Evolutionary conservation across 2,329 filamentous ascomycete genomes (phyloP), one percentile per base, ranked within the genome.

Genomic region (Alternaria sp.): DNA sequence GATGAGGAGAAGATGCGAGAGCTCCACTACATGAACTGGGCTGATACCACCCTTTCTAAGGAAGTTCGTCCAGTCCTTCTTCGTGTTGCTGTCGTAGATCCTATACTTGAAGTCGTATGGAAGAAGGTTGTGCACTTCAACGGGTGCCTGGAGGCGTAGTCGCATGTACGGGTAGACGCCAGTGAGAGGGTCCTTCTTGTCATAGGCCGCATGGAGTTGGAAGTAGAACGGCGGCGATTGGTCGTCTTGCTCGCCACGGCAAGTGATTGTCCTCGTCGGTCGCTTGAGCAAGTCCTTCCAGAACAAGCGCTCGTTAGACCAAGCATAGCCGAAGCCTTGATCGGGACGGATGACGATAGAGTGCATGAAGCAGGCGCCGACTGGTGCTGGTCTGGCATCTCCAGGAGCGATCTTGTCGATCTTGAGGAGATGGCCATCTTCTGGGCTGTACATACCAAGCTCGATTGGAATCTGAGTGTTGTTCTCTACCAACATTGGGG

Each of bases 61-160:
- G 82, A 99, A 99, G 79, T 99, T 99, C 5, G 93, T 96, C 96
- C 96, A 99, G 78, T 99, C 96, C 78, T 96, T 97, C 84, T 95
- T 96, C 0, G 94, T 97, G 79, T 97, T 96, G 83, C 96, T 97
- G 83, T 99, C 96, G 76, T 98, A 99, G 59, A 99, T 98, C 59
- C 95, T 90, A 79, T 99, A 99, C 81, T 99, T 98, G 88, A 99
- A 99, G 80, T 99, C 96, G 76, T 96, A 98, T 0, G 96, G 96
- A 41, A 99, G 83, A 46, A 99, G 83, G 70, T 99, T 99, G 79
- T 99, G 95, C 5, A 99, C 87, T 54, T 97, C 95, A 14, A 99
- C 89, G 0, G 96, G 96, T 0, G 96, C 95, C 23, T 93, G 97
- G 3, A 99, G 87, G 70, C 94, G 92, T 68, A 99, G 86, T 63